These are phyloP conservation scores for Polyporus arcularius DNA, from an alignment of 768 basidiomycete species.

Conservation along the genomic window DNA sequence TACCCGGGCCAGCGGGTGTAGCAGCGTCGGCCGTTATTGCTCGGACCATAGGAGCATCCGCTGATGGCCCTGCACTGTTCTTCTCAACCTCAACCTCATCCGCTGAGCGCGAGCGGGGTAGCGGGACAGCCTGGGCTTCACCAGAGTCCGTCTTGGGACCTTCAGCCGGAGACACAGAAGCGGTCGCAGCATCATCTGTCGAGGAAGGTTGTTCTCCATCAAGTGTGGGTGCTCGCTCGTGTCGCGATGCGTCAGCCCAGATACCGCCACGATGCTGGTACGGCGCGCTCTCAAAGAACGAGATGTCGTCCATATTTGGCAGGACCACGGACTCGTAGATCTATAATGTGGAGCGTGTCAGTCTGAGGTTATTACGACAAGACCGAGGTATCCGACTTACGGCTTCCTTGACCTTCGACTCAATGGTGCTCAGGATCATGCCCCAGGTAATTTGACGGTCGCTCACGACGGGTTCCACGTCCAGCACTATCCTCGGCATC, in stretches of 20 bases:
- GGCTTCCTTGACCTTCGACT: conserved; percentile 84
- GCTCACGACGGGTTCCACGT: conserved; percentile 92
- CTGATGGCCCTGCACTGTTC: conserved; percentile 16
- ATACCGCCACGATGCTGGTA: conserved; percentile 83
- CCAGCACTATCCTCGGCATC: conserved; percentile 82
- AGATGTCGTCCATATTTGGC: conserved; percentile 98
- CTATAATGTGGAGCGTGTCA: conserved; percentile 39
- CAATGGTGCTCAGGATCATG: conserved; percentile 89
- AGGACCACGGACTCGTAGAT: conserved; percentile 92
- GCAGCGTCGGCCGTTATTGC: conserved; percentile 26
- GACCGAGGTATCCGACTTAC: conserved; percentile 45
- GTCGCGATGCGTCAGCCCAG: conserved; percentile 74
- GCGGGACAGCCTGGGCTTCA: conserved; percentile 19
- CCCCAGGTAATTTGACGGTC: conserved; percentile 93
- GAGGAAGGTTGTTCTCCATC: background rate
- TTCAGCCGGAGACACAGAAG: conserved; percentile 37
- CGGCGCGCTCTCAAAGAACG: conserved; percentile 82
- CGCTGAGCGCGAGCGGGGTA: conserved; percentile 34
- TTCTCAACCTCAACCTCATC: conserved; percentile 27
- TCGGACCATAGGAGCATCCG: conserved; percentile 27
- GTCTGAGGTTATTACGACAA: background rate
- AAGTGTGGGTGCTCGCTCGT: conserved; percentile 29
- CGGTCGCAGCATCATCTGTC: conserved; percentile 28
- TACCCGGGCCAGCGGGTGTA: conserved; percentile 22
- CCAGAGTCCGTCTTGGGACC: conserved; percentile 11